A percentile compares a stretch with the other conserved stretches of the same genome.
Conservation (phyloP, 352 stramenopile genomes). For the Globisporangium barbulae region DNA sequence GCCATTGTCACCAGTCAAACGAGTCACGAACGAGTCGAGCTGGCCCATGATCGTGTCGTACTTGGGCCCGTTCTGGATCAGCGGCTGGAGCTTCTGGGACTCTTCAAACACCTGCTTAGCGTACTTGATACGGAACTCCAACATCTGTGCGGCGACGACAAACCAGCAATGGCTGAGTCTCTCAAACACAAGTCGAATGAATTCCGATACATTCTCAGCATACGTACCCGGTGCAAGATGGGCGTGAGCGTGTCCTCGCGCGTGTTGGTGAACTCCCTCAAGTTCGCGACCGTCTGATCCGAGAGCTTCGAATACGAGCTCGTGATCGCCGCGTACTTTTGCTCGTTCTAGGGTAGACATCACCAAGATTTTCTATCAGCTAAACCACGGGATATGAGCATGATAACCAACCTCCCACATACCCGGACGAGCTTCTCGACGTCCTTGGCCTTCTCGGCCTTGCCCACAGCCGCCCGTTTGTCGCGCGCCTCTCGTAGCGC, state of each 20-base stretch:
- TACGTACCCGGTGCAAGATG: slow-evolving; percentile 52
- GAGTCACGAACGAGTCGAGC: slow-evolving; percentile 37
- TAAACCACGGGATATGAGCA: no score
- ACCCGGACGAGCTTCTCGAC: slow-evolving; percentile 74
- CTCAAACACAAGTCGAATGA: background rate
- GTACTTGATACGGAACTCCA: slow-evolving; percentile 68
- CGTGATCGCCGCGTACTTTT: slow-evolving; percentile 67
- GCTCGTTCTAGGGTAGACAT: slow-evolving; percentile 43
- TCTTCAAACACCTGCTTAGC: slow-evolving; percentile 50
- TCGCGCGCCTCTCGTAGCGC: slow-evolving; percentile 58
- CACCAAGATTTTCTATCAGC: background rate
- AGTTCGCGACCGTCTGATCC: slow-evolving; percentile 50
- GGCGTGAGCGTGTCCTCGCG: slow-evolving; percentile 60
- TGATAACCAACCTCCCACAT: slow-evolving; percentile 1
- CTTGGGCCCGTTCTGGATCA: slow-evolving; percentile 39
- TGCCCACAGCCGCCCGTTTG: slow-evolving; percentile 46
- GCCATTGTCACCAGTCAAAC: slow-evolving; percentile 11
- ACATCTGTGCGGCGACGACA: slow-evolving; percentile 18
- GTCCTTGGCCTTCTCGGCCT: slow-evolving; percentile 68
- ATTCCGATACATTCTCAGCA: background rate
- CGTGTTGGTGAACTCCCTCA: slow-evolving; percentile 58
- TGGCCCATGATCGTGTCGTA: slow-evolving; percentile 39
- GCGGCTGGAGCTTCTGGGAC: slow-evolving; percentile 44
- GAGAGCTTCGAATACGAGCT: slow-evolving; percentile 66
- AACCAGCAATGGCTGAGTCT: background rate